Conservation (phyloP, 2,329 filamentous ascomycete species). For the Colletotrichum sp. region DNA sequence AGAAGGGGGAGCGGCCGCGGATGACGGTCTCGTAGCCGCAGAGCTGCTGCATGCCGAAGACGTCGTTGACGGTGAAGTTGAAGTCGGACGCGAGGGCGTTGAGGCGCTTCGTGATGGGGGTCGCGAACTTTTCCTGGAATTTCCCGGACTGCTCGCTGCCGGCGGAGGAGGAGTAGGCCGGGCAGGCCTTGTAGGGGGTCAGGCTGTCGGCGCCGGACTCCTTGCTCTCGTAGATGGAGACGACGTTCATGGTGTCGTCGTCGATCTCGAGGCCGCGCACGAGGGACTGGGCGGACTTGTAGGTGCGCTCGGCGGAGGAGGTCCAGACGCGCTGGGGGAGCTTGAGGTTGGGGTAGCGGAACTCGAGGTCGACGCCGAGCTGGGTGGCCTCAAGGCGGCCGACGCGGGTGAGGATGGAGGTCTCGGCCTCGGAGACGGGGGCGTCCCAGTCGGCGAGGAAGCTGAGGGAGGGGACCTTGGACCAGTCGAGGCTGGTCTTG, state of each 20-base stretch:
- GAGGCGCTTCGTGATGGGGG: constrained; percentile 63
- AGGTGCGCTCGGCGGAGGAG: constrained; percentile 66
- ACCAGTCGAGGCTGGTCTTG: constrained; percentile 60
- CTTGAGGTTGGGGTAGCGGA: constrained; percentile 61
- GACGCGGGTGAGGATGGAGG: constrained; percentile 64
- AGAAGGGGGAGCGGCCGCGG: constrained; percentile 65
- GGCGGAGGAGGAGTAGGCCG: constrained; percentile 62
- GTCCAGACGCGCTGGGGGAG: constrained; percentile 64
- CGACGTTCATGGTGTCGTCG: constrained; percentile 57
- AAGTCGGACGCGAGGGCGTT: constrained; percentile 58
- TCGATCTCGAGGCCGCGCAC: constrained; percentile 60
- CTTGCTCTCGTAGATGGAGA: constrained; percentile 60
- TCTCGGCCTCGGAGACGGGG: constrained; percentile 60
- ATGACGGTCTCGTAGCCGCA: constrained; percentile 72
- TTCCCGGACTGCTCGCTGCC: constrained; percentile 59
- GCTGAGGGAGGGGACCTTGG: constrained; percentile 55
- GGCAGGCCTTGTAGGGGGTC: constrained; percentile 70
- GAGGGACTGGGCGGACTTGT: constrained; percentile 61
- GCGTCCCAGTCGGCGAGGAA: constrained; percentile 63
- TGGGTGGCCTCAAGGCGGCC: constrained; percentile 65
- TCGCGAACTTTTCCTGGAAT: constrained; percentile 61
- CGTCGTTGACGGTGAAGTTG: constrained; percentile 67
- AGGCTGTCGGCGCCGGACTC: constrained; percentile 63
- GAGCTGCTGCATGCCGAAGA: constrained; percentile 70
- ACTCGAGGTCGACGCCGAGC: constrained; percentile 61